Base-by-base conservation (phyloP, 1,284 basidiomycete genomes). In the Calocybe gambosa region DNA sequence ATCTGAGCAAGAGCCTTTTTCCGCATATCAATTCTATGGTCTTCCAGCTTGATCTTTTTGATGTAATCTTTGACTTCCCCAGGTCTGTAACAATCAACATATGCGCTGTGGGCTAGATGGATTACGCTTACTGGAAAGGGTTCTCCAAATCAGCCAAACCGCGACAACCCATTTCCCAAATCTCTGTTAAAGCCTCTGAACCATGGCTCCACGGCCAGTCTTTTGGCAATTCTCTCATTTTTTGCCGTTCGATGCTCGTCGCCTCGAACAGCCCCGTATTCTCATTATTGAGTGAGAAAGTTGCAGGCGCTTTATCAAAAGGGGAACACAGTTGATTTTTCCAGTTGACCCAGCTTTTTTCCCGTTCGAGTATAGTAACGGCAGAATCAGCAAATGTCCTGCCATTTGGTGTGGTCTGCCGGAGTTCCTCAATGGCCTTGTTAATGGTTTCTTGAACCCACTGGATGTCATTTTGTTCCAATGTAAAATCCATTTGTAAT, bases 301-400 rank as follows among this genome's bases (percentile, higher is more conserved):
- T 66, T 71, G 79, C 80, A 8, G 82, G 73, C 41, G 78, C 78
- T 55, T 79, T 82, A 58, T 90, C 88, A 59, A 90, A 90, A 6
- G 82, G 74, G 21, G 77, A 68, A 57, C 87, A 90, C 3, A 85
- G 57, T 20, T 86, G 82, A 54, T 85, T 86, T 67, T 90, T 90
- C 87, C 88, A 90, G 53, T 75, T 78, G 6, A 91, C 78, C 89
- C 89, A 93, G 57, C 89, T 90, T 62, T 80, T 81, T 63, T 93
- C 89, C 38, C 89, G 74, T 53, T 88, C 82, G 5, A 92, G 68
- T 16, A 91, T 82, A 5, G 74, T 70, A 38, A 62, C 67, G 28
- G 86, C 80, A 0, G 85, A 86, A 20, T 89, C 85, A 5, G 82
- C 74, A 60, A 91, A 89, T 18, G 72, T 70, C 15, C 83, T 75